Base-by-base conservation (phyloP, 768 basidiomycete species). In the Cubamyces sp. region DNA sequence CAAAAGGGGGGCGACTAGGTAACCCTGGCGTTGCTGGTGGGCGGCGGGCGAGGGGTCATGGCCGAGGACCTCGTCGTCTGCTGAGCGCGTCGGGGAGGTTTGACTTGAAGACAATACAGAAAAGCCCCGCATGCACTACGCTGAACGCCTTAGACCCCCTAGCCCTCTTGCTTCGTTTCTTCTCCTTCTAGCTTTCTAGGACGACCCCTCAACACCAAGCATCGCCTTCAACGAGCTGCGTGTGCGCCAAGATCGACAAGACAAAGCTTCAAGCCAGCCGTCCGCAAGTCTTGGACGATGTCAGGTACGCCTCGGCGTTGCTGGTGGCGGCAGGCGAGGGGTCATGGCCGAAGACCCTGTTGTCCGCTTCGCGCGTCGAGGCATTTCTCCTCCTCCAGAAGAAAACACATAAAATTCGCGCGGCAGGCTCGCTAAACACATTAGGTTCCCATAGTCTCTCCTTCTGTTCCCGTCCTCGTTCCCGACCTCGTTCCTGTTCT, bases 31-130 rank as follows among this genome's bases (percentile, higher is more conserved):
- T 26, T 23, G 41, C 41, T 23, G 42, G 41, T 43, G 7, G 21
- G 53, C 53, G 53, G 23, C 53, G 53, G 41, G 53, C 53, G 53
- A 54, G 53, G 52, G 42, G 52, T 54, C 52, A 54, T 54, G 52
- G 26, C 28, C 41, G 39, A 41, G 9, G 53, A 54, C 53, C 53
- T 25, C 53, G 41, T 54, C 34, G 34, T 34, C 34, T 5, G 34
- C 34, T 34, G 6, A 5, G 34, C 34, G 34, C 34, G 34, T 34
- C 34, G 34, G 34, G 34, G 34, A 34, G 6, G 34, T 34, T 34
- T 34, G 9, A 34, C 34, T 34, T 11, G 18, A 19, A n/a, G 23
- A 46, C 23, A 23, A 23, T 23, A 25, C 6, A 23, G 23, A 21
- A 47, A 19, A 47, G 6, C 25, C 21, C 12, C 12, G 46, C 46